phyloP scores from a whole-genome alignment of 169 alveolate species.

The Plasmodium inui region DNA sequence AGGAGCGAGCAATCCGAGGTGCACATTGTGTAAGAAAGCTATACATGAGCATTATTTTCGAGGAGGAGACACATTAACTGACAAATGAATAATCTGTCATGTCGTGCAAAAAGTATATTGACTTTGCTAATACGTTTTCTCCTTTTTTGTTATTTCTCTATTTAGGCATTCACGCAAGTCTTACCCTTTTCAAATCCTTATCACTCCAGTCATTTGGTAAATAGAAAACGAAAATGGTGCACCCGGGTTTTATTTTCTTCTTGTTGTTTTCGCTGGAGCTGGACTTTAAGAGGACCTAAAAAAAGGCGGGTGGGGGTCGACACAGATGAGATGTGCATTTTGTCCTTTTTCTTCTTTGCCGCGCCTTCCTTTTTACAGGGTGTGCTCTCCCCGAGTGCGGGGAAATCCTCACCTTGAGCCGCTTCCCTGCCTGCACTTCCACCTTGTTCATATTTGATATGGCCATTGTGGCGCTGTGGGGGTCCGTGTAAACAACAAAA shows the following conservation, averaged over 20 bases:
- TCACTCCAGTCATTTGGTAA: conserved; percentile 76
- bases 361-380: neutral
- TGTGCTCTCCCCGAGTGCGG: neutral
- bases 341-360: neutral
- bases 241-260: conserved; percentile 70
- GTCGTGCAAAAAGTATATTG: neutral
- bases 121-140: neutral
- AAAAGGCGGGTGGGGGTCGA: neutral
- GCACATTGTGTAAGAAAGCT: neutral
- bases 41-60: neutral
- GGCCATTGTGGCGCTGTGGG: conserved; percentile 91
- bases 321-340: neutral
- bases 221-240: conserved; percentile 72
- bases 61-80: neutral
- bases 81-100: neutral
- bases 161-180: neutral
- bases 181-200: conserved; percentile 69
- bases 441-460: conserved; percentile 85
- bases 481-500: conserved; percentile 90
- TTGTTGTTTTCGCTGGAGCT: conserved; percentile 55
- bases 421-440: conserved; percentile 55
- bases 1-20: neutral
- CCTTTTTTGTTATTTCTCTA: neutral
- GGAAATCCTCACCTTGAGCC: conserved; percentile 41
- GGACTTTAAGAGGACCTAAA: conserved; percentile 64